phyloP scores from a whole-genome alignment of 139 green algal species.

The Edaphochlamys debaryana region DNA sequence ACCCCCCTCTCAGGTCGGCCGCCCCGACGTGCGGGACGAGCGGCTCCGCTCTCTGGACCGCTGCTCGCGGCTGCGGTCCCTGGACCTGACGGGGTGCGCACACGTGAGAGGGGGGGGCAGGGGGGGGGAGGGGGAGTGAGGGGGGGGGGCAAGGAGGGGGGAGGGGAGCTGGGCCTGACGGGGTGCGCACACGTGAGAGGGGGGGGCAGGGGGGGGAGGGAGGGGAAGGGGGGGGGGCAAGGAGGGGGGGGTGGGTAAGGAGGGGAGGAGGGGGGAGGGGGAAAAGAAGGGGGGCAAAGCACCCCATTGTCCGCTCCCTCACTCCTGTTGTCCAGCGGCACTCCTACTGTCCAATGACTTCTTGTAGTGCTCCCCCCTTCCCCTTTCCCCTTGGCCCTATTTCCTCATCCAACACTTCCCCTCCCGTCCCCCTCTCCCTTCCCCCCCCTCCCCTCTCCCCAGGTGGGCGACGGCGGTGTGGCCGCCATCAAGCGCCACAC shows the following conservation, averaged over 20 bases:
- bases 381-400: too few species aligned
- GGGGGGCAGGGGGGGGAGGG: not conserved
- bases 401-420: too few species aligned
- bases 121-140: not conserved
- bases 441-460: not conserved
- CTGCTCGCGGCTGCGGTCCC: slow-evolving; percentile 24
- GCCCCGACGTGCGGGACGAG: slow-evolving; percentile 6
- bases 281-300: too few species aligned
- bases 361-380: too few species aligned
- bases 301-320: too few species aligned
- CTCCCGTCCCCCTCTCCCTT: not conserved
- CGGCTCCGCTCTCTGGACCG: slow-evolving; percentile 23
- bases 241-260: not conserved
- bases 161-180: slow-evolving; percentile 5
- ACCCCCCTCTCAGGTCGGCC: not conserved
- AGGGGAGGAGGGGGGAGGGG: not conserved
- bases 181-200: slow-evolving; percentile 21
- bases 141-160: not conserved
- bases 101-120: not conserved
- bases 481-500: not conserved
- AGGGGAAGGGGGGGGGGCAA: not conserved
- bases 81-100: slow-evolving; percentile 28
- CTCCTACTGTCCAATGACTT: too few species aligned
- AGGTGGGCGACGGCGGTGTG: slow-evolving; percentile 19
- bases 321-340: too few species aligned